Evolutionary conservation across 345 rosid species (phyloP).

Genomic region (Moricandia arvensis): DNA sequence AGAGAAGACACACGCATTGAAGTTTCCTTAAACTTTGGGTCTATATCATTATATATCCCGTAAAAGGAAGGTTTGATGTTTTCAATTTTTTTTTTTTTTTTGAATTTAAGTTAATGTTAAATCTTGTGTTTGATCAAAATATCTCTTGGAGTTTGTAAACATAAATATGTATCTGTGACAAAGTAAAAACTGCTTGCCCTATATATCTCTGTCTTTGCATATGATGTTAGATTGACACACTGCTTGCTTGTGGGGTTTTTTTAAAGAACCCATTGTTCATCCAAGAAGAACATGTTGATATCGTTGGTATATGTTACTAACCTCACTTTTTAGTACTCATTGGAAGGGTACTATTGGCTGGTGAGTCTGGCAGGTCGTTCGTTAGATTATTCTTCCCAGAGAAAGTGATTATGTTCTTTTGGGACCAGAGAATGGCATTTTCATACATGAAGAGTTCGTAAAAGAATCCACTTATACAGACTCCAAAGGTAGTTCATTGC

Average conservation of each 20-base stretch:
- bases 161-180: neutral
- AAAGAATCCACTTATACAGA: too few relatives aligned
- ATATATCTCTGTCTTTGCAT: slow-evolving; percentile 18
- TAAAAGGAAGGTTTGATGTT: neutral
- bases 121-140: neutral
- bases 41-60: neutral
- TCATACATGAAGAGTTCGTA: neutral
- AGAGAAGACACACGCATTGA: neutral
- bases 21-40: neutral
- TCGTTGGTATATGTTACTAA: slow-evolving; percentile 57
- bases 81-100: neutral
- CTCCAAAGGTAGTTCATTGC: too few relatives aligned
- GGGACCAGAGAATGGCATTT: neutral
- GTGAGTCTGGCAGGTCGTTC: slow-evolving; percentile 57
- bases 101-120: neutral
- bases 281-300: slow-evolving; percentile 91
- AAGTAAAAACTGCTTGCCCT: neutral
- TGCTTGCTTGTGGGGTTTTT: slow-evolving; percentile 91
- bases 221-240: slow-evolving; percentile 64
- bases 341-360: neutral
- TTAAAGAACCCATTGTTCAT: slow-evolving; percentile 68
- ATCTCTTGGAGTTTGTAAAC: neutral
- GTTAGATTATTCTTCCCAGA: slow-evolving; percentile 81
- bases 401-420: slow-evolving; percentile 70
- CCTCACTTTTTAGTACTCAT: neutral